Evolutionary conservation across 495 filamentous ascomycete genomes (phyloP).

Genomic region (Xylaria grammica): DNA sequence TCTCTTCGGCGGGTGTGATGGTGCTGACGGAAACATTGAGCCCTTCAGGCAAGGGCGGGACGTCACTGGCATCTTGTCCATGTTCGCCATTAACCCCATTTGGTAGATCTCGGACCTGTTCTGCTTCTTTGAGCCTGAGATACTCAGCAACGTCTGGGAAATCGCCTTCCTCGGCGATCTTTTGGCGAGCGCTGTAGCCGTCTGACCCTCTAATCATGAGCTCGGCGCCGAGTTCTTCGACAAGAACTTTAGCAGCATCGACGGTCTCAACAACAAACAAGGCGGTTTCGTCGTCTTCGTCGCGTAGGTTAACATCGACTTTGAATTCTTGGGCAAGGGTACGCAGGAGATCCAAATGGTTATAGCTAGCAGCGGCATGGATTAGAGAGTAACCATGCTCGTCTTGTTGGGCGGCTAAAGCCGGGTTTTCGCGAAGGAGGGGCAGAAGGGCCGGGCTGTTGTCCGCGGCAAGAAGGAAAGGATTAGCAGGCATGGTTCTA

Average conservation of each 20-base stretch:
- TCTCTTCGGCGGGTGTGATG: conserved; percentile 64
- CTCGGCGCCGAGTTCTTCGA: conserved; percentile 82
- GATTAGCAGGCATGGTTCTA: conserved; percentile 66
- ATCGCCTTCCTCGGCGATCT: conserved; percentile 72
- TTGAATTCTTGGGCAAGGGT: conserved; percentile 76
- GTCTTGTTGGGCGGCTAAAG: conserved; percentile 72
- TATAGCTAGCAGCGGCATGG: conserved; percentile 92
- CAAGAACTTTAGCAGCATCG: conserved; percentile 72
- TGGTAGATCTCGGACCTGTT: conserved; percentile 24
- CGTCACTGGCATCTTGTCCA: conserved; percentile 26
- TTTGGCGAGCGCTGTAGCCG: conserved; percentile 71
- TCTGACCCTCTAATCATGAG: conserved; percentile 64
- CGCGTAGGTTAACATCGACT: conserved; percentile 77
- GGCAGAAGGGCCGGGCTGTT: conserved; percentile 67
- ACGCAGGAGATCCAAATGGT: conserved; percentile 78
- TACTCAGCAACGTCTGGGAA: conserved; percentile 73
- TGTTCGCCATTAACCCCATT: conserved; percentile 33
- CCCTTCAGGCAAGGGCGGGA: conserved; percentile 67
- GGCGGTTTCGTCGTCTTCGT: conserved; percentile 90
- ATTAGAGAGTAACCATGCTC: conserved; percentile 88
- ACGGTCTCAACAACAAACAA: conserved; percentile 83
- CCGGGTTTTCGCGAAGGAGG: conserved; percentile 69
- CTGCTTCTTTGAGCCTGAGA: conserved; percentile 56
- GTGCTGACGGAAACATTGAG: conserved; percentile 70
- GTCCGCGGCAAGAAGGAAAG: conserved; percentile 79